A percentile compares a stretch with the other conserved stretches of the same genome.
These are phyloP conservation scores for Coriolopsis trogii DNA, from an alignment of 1,284 basidiomycete genomes.

Conservation along the genomic window DNA sequence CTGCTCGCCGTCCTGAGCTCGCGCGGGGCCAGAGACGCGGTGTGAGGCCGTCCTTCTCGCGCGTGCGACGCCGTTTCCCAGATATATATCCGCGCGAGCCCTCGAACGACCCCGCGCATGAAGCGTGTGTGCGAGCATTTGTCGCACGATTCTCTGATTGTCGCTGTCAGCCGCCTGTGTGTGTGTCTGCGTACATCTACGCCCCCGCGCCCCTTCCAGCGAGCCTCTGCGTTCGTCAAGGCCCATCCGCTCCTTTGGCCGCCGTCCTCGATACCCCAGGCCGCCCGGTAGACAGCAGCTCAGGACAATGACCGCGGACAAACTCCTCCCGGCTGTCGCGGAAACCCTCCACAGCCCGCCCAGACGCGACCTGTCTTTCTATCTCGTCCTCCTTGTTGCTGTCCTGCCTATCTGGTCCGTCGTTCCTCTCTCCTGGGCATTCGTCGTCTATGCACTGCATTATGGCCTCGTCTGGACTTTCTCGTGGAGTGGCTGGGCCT, in stretches of 20 bases:
- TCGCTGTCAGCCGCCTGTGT: conserved; percentile 3
- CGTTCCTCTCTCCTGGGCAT: conserved; percentile 72
- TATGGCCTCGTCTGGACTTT: conserved; percentile 48
- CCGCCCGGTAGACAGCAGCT: conserved; percentile 11
- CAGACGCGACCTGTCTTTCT: conserved; percentile 53
- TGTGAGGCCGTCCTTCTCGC: neutral
- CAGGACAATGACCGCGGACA: conserved; percentile 21
- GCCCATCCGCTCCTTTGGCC: conserved; percentile 12
- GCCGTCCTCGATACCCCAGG: conserved; percentile 6
- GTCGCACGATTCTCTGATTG: conserved; percentile 3
- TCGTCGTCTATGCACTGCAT: conserved; percentile 58
- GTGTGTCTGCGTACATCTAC: neutral
- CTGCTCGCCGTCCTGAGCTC: neutral
- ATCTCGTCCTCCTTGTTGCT: conserved; percentile 55
- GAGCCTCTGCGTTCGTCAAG: conserved; percentile 5
- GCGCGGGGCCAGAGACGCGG: too few relatives aligned
- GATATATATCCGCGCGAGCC: neutral
- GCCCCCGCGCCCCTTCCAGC: too few relatives aligned
- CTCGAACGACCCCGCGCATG: neutral
- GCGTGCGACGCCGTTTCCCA: neutral
- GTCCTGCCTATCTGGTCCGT: conserved; percentile 75
- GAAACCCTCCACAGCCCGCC: conserved; percentile 35
- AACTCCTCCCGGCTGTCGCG: conserved; percentile 30
- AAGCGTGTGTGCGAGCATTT: neutral
- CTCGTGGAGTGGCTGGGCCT: conserved; percentile 38